These are phyloP conservation scores for Pichia sp. DNA, from an alignment of 1,139 yeast species.

Conservation along the genomic window DNA sequence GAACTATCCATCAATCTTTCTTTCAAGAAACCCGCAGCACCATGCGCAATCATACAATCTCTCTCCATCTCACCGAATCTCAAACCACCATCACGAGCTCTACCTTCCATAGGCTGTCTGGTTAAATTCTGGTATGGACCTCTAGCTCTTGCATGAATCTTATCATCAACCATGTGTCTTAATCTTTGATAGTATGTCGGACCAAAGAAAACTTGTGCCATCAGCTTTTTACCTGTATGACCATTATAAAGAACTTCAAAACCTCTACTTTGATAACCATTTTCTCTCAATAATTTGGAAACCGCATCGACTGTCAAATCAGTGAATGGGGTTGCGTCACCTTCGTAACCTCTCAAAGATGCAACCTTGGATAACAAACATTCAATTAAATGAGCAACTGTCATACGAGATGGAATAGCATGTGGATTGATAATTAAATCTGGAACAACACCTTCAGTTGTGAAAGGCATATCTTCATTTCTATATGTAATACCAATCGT, in stretches of 20 bases:
- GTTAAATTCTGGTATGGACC: slow-evolving; percentile 98
- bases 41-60: slow-evolving; percentile 99
- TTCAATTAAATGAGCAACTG: slow-evolving; percentile 98
- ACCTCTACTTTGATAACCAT: slow-evolving; percentile 97
- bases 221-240: slow-evolving; percentile 93
- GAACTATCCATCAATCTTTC: slow-evolving; percentile 99
- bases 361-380: slow-evolving; percentile 95
- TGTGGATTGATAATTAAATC: slow-evolving; percentile 97
- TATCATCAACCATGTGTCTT: slow-evolving; percentile 99
- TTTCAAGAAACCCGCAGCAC: slow-evolving; percentile 95
- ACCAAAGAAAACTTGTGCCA: slow-evolving; percentile 98
- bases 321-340: slow-evolving; percentile 98
- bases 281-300: slow-evolving; percentile 82
- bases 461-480: slow-evolving; percentile 98
- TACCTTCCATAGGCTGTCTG: slow-evolving; percentile 99
- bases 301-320: slow-evolving; percentile 97
- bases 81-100: slow-evolving; percentile 98
- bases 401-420: slow-evolving; percentile 99
- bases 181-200: slow-evolving; percentile 98
- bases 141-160: slow-evolving; percentile 98
- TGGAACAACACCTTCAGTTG: slow-evolving; percentile 94
- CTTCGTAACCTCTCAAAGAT: slow-evolving; percentile 90
- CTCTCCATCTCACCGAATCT: slow-evolving; percentile 99
- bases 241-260: slow-evolving; percentile 98
- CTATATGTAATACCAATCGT: slow-evolving; percentile 98